phyloP scores from a whole-genome alignment of 306 rosid genomes.

The Vigna angularis region DNA sequence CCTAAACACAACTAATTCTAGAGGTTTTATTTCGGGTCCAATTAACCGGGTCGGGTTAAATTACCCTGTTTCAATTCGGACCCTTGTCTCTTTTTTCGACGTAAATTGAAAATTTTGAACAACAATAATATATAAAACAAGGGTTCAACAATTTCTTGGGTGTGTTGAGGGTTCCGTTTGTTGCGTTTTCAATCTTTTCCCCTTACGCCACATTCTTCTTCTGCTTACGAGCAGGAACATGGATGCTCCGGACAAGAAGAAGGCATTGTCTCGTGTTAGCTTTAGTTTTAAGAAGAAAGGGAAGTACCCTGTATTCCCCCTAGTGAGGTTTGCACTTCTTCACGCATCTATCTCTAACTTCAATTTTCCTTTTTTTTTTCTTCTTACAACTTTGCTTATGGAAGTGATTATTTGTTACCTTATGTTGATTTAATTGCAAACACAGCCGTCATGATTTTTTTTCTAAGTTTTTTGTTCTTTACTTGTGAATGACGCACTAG shows the following conservation, averaged over 20 bases:
- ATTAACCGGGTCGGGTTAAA: neutral
- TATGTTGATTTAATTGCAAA: neutral
- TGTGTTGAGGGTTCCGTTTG: neutral
- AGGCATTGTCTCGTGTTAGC: slow-evolving; percentile 73
- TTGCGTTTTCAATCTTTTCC: neutral
- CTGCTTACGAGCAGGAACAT: slow-evolving; percentile 29
- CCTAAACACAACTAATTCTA: neutral
- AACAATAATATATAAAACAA: neutral
- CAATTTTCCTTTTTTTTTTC: neutral
- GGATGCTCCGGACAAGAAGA: slow-evolving; percentile 70
- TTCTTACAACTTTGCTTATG: neutral
- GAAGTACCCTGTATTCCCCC: slow-evolving; percentile 83
- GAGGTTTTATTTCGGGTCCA: neutral
- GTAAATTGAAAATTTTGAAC: neutral
- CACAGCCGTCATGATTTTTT: neutral
- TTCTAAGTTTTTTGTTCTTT: neutral
- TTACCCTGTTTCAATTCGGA: neutral
- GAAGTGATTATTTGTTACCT: slow-evolving; percentile 18
- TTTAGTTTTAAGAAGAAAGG: slow-evolving; percentile 86
- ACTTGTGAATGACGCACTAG: neutral
- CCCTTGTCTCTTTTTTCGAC: neutral
- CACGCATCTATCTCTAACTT: neutral
- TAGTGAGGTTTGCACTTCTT: slow-evolving; percentile 64
- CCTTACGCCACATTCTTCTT: neutral
- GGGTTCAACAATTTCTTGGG: neutral